Base-by-base conservation (phyloP, 177 flowering plant species). In the Vitis hybrid region DNA sequence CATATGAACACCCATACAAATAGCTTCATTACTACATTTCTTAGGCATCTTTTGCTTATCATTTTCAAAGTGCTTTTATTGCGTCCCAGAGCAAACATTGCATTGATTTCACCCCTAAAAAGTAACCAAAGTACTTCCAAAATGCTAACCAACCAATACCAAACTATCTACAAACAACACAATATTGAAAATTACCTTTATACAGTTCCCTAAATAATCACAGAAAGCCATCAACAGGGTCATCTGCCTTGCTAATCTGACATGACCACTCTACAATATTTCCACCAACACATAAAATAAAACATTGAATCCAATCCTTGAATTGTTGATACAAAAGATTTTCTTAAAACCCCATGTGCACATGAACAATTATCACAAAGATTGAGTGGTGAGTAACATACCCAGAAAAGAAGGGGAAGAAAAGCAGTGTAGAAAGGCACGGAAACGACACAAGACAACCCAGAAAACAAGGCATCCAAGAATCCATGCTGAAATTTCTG, bases 401-500 rank as follows among this genome's bases (percentile, higher is more conserved):
- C 99, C 99, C 99, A 96, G 83, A 96, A 96, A 14, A 96, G 89
- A 72, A 96, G 67, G 52, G 99, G 98, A 40, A 96, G 95, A 76
- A 96, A 96, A 58, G 88, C 97, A 69, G 99, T 96, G 77, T 96
- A 96, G 72, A 96, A 96, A 8, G 99, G 99, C 78, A 92, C 97
- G 64, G 99, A 96, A 70, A 96, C 99, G 79, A 87, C 90, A 77
- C 90, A 96, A 0, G 99, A 96, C 68, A 96, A 54, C 16, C 64
- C 89, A 69, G 94, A 91, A 76, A 96, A 96, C 11, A 96, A 74
- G 60, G 83, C 83, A 76, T 96, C 99, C 84, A 86, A 77, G 13
- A 75, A 75, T 52, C 82, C 63, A 76, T 88, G 84, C 75, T 87
- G 94, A 77, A 79, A 83, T 14, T 83, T 83, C 99, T 96, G 91